Percentiles rank a stretch among this genome's conserved stretches.
Evolutionary conservation across 2,329 filamentous ascomycete genomes (phyloP).

Genomic region (Verticillium albo-atrum): DNA sequence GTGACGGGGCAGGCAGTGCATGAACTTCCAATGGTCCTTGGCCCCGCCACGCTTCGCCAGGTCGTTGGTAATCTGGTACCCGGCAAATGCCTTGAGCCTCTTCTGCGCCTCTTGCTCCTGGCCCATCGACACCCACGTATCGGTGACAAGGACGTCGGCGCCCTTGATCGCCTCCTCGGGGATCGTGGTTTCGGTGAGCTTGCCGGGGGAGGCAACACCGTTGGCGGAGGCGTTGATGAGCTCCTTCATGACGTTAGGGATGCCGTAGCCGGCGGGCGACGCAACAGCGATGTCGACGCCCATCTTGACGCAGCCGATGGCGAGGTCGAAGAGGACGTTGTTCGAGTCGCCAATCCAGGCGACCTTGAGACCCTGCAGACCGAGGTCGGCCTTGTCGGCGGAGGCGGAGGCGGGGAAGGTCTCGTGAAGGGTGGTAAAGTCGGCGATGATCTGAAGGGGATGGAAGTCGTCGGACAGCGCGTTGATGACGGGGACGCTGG

Average conservation of each 20-base stretch:
- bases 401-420: constrained; percentile 51
- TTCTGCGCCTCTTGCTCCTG: constrained; percentile 82
- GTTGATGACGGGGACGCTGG: constrained; percentile 78
- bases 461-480: constrained; percentile 88
- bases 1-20: constrained; percentile 95
- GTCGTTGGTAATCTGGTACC: constrained; percentile 87
- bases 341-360: constrained; percentile 97
- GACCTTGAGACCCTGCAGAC: constrained; percentile 79
- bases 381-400: constrained; percentile 40
- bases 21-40: constrained; percentile 90
- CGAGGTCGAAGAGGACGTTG: constrained; percentile 93
- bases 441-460: constrained; percentile 89
- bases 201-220: constrained; percentile 55
- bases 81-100: constrained; percentile 74
- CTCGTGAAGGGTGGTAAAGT: constrained; percentile 88
- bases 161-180: constrained; percentile 82
- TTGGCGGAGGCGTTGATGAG: constrained; percentile 63
- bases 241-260: constrained; percentile 68
- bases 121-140: constrained; percentile 98
- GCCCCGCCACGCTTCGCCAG: constrained; percentile 81
- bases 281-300: constrained; percentile 85
- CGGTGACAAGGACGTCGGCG: constrained; percentile 88
- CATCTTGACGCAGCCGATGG: constrained; percentile 80
- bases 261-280: constrained; percentile 78
- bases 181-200: constrained; percentile 67